Evolutionary conservation across 2,329 filamentous ascomycete species (phyloP).

Genomic region (Diaporthe longicolla): DNA sequence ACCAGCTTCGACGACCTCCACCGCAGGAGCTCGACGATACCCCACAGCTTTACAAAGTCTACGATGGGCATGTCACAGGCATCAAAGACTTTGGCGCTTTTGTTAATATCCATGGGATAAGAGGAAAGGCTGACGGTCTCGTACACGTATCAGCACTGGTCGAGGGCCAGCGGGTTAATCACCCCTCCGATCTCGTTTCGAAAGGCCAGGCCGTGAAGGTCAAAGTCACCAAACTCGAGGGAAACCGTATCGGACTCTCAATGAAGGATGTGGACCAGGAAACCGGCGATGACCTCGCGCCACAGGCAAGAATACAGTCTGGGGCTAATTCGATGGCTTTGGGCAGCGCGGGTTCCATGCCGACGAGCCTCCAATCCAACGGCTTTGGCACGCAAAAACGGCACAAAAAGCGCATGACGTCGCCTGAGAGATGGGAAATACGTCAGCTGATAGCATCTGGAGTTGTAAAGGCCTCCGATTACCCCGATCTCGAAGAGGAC

Average conservation of each 20-base stretch:
- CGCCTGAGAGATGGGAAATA: constrained; percentile 97
- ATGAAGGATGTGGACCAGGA: constrained; percentile 98
- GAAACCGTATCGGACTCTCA: constrained; percentile 84
- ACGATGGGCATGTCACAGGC: constrained; percentile 89
- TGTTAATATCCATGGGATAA: constrained; percentile 89
- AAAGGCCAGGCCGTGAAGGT: constrained; percentile 89
- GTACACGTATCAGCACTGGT: constrained; percentile 94
- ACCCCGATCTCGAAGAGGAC: constrained; percentile 94
- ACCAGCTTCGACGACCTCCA: constrained; percentile 76
- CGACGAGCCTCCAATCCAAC: constrained; percentile 59
- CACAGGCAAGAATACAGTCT: constrained; percentile 83
- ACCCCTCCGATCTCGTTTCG: constrained; percentile 89
- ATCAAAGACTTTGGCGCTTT: constrained; percentile 97
- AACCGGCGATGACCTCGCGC: constrained; percentile 86
- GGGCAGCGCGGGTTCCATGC: constrained; percentile 63
- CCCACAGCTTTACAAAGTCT: constrained; percentile 88
- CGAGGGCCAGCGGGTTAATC: constrained; percentile 87
- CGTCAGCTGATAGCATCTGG: constrained; percentile 96
- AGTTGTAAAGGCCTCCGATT: constrained; percentile 91
- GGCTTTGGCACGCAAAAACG: constrained; percentile 70
- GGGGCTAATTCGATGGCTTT: constrained; percentile 91
- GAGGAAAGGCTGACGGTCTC: constrained; percentile 90
- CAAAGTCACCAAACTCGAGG: constrained; percentile 91
- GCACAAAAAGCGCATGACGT: constrained; percentile 93
- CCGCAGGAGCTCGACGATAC: constrained; percentile 83